Conservation (phyloP, 75 land plant species). For the Cupressus sempervirens region DNA sequence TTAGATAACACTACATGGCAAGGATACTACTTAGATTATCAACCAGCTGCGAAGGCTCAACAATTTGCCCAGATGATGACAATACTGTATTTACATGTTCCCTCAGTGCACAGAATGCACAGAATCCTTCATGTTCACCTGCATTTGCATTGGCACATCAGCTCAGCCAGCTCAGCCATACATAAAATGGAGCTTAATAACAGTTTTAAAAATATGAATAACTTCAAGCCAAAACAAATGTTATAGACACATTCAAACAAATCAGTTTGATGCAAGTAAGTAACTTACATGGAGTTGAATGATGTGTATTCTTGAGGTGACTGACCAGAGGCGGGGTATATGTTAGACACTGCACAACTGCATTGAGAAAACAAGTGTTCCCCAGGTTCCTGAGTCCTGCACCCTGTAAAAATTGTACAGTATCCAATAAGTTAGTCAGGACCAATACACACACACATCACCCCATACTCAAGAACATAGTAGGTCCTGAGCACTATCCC, state of each 20-base stretch:
- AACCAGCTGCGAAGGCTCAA: constrained; percentile 51
- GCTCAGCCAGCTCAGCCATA: not conserved
- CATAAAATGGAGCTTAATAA: not conserved
- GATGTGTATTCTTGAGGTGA: constrained; percentile 19
- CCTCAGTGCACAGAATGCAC: constrained; percentile 59
- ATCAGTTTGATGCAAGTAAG: not conserved
- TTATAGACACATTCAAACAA: not conserved
- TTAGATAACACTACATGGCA: not conserved
- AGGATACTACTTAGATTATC: constrained; percentile 36
- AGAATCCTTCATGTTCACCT: constrained; percentile 62
- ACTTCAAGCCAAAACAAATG: not conserved
- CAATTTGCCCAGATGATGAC: constrained; percentile 23
- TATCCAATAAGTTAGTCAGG: not conserved
- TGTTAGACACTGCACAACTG: constrained; percentile 74
- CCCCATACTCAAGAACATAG: not conserved
- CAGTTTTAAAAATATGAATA: not conserved
- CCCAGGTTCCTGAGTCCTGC: constrained; percentile 81
- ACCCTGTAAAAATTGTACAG: constrained; percentile 30
- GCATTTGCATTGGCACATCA: constrained; percentile 1
- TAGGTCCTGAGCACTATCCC: not conserved
- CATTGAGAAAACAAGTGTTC: constrained; percentile 86
- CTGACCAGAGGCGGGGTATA: constrained; percentile 67
- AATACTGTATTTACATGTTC: constrained; percentile 50
- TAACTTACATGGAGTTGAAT: constrained; percentile 23
- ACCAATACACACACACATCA: not conserved